These are phyloP conservation scores for Arthrobotrys conoides DNA, from an alignment of 2,329 filamentous ascomycete species.

Conservation along the genomic window DNA sequence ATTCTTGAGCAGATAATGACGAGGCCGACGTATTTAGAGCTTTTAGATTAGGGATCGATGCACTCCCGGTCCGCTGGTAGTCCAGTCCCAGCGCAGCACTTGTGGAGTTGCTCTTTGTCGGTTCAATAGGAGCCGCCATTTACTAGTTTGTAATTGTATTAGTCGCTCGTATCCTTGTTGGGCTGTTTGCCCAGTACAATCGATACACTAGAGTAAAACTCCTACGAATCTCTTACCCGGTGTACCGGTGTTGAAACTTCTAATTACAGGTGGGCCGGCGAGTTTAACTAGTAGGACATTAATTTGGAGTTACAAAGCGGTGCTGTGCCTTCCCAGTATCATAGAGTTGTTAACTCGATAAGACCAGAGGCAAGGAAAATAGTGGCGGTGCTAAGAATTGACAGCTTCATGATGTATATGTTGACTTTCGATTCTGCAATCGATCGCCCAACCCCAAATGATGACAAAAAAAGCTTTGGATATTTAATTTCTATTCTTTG, in stretches of 20 bases:
- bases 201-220: no score
- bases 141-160: background rate
- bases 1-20: slow-evolving; percentile 38
- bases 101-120: slow-evolving; percentile 37
- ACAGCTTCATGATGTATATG: slow-evolving; percentile 32
- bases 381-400: slow-evolving; percentile 15
- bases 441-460: background rate
- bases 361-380: slow-evolving; percentile 37
- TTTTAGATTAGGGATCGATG: slow-evolving; percentile 6
- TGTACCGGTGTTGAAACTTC: no score
- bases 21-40: slow-evolving; percentile 33
- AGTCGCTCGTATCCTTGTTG: background rate
- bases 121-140: slow-evolving; percentile 34
- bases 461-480: background rate
- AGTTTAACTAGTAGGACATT: slow-evolving; percentile 35
- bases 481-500: no score
- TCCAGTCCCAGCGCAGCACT: slow-evolving; percentile 27
- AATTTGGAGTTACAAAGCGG: slow-evolving; percentile 41
- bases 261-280: slow-evolving; percentile 21
- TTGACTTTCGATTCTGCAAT: background rate
- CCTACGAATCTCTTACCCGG: no score
- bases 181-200: background rate
- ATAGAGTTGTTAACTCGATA: slow-evolving; percentile 16
- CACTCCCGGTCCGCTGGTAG: slow-evolving; percentile 18
- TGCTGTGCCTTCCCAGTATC: slow-evolving; percentile 53